These are phyloP conservation scores for Torrubiella hemipterigena DNA, from an alignment of 2,329 filamentous ascomycete species.

Conservation along the genomic window DNA sequence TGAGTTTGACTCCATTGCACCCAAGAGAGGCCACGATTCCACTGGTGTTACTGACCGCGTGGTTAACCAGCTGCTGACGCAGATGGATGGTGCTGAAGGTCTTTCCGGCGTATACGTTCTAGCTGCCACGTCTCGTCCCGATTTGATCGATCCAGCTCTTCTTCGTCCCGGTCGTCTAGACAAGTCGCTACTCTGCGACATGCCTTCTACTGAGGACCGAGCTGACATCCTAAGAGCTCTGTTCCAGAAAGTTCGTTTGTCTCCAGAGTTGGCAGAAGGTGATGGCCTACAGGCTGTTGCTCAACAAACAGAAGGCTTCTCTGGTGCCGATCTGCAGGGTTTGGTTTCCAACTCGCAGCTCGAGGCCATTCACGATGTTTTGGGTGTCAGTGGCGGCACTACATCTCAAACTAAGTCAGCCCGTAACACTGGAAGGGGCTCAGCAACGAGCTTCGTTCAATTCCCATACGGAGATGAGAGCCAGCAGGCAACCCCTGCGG, in stretches of 20 bases:
- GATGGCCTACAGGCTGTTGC: constrained; percentile 62
- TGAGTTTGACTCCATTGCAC: constrained; percentile 95
- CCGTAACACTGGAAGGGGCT: constrained; percentile 16
- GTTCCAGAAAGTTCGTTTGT: constrained; percentile 68
- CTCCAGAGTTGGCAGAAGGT: constrained; percentile 47
- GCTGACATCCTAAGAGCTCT: constrained; percentile 80
- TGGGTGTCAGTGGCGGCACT: constrained; percentile 41
- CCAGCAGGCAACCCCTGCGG: constrained; percentile 24
- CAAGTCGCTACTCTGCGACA: constrained; percentile 84
- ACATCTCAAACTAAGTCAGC: constrained; percentile 20
- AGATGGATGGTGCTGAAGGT: constrained; percentile 98
- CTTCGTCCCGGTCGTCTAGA: constrained; percentile 85
- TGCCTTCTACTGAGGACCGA: constrained; percentile 69
- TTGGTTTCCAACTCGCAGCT: constrained; percentile 93
- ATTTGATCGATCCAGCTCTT: constrained; percentile 89
- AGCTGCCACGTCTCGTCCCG: constrained; percentile 84
- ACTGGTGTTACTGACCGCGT: constrained; percentile 98
- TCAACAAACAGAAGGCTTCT: constrained; percentile 73
- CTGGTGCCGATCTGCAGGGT: constrained; percentile 87
- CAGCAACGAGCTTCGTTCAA: constrained; percentile 55
- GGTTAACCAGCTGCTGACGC: constrained; percentile 93
- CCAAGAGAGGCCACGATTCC: constrained; percentile 91
- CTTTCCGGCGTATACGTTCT: constrained; percentile 91
- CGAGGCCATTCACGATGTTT: constrained; percentile 89
- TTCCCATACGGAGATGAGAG: constrained; percentile 66